A percentile compares a stretch with the other conserved stretches of the same genome.
phyloP scores from a whole-genome alignment of 257 asterid species.

The Solanum verrucosum region DNA sequence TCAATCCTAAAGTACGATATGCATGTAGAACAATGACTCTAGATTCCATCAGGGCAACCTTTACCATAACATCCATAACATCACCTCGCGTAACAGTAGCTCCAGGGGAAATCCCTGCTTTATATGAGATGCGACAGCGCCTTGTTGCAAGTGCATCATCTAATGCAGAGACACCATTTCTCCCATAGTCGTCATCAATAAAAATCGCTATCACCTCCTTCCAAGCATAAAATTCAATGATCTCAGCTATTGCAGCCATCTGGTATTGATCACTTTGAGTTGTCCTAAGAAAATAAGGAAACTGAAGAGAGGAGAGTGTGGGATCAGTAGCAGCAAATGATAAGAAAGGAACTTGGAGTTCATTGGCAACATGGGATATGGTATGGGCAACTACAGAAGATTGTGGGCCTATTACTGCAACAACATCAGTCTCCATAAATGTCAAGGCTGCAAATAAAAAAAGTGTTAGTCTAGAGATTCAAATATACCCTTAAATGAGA shows the following conservation, averaged over 20 bases:
- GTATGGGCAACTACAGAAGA: slow-evolving; percentile 42
- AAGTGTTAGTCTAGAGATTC: not conserved
- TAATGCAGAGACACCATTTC: slow-evolving; percentile 38
- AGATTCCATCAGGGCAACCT: slow-evolving; percentile 34
- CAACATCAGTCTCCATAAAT: slow-evolving; percentile 33
- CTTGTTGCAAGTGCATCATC: slow-evolving; percentile 33
- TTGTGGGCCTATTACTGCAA: slow-evolving; percentile 46
- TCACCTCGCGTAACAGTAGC: slow-evolving; percentile 5
- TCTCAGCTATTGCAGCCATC: slow-evolving; percentile 42
- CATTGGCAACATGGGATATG: slow-evolving; percentile 25
- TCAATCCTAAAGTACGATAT: slow-evolving; percentile 23
- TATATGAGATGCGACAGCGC: slow-evolving; percentile 28
- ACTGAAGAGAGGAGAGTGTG: slow-evolving; percentile 35
- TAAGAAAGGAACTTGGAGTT: slow-evolving; percentile 39
- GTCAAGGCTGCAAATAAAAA: slow-evolving; percentile 25
- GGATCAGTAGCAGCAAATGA: slow-evolving; percentile 46
- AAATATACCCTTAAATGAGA: not conserved
- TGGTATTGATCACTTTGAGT: slow-evolving; percentile 36
- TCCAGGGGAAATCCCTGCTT: slow-evolving; percentile 33
- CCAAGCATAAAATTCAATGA: slow-evolving; percentile 31
- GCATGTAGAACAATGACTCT: slow-evolving; percentile 36
- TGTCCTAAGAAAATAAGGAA: slow-evolving; percentile 40
- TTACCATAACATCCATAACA: slow-evolving; percentile 34
- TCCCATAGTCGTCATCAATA: slow-evolving; percentile 38
- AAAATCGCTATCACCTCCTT: slow-evolving; percentile 25